Base-by-base conservation (phyloP, 306 rosid species). In the Carpinus fangiana region DNA sequence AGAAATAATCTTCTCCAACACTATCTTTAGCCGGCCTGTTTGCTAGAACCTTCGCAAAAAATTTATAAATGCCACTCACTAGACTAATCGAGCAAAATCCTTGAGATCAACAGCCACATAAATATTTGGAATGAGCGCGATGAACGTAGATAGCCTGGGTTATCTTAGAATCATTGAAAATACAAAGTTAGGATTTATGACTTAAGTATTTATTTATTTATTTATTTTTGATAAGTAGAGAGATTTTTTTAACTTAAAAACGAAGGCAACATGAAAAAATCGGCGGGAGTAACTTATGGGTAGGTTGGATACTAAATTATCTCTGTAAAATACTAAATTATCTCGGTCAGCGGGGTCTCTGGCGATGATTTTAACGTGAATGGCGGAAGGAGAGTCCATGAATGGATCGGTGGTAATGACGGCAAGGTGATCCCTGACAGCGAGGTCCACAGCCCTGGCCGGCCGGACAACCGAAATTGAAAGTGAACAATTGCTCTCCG, bases 401-500 rank as follows among this genome's bases (percentile, higher is more conserved):
- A 92, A 92, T 0, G 97, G 93, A 7, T 92, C 97, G 23, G 93
- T 87, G 54, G 95, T 90, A 13, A 92, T 83, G 47, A 92, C 89
- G 0, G 86, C 92, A n/a, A 92, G 90, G 55, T 73, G 84, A 46
- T 92, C 97, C 1, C 95, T 95, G 3, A 90, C 87, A 1, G 94
- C 31, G 8, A 93, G 87, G 10, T 93, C 94, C 1, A 93, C 96
- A 9, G 97, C 84, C 78, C 94, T 81, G 11, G 91, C 91, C n/a
- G 11, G 91, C 91, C 6, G 93, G 98, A 5, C 94, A 89, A 23
- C 85, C 93, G 67, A 92, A 92, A 81, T 84, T 83, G 73, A 94
- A 94, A 0, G 97, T 67, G 70, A 74, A 90, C 43, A 92, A 82
- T 43, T 91, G 97, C 79, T 91, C 93, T 12, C 98, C 98, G 7